Evolutionary conservation across 148 eudicot genomes (phyloP).

Genomic region (Spergularia marina): DNA sequence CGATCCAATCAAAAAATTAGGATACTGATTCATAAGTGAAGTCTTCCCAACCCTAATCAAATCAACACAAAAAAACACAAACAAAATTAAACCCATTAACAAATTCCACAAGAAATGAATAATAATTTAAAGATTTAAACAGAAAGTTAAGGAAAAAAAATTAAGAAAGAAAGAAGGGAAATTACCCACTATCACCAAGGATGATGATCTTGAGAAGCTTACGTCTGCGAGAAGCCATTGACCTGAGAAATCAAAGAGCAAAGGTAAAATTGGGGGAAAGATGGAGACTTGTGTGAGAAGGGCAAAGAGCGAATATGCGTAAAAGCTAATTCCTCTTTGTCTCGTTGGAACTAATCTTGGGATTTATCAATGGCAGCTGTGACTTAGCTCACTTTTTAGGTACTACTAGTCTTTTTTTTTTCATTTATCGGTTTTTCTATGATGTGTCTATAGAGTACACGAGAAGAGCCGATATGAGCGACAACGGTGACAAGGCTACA

Average conservation of each 20-base stretch:
- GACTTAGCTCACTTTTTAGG: neutral
- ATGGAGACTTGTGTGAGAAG: neutral
- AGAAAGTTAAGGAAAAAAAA: neutral
- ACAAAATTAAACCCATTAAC: constrained; percentile 12
- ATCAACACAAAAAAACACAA: constrained; percentile 24
- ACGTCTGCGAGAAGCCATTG: constrained; percentile 67
- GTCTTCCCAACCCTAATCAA: constrained; percentile 67
- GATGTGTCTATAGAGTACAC: too few species aligned
- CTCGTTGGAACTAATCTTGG: neutral
- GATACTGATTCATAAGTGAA: constrained; percentile 79
- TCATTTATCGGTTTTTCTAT: too few species aligned
- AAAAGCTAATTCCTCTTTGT: constrained; percentile 7
- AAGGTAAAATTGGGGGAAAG: neutral
- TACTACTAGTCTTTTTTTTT: too few species aligned
- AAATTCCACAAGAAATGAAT: constrained; percentile 5
- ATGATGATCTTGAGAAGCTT: constrained; percentile 73
- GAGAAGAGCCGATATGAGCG: too few species aligned
- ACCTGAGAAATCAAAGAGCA: constrained; percentile 1
- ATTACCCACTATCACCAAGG: constrained; percentile 67
- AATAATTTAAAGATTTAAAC: neutral
- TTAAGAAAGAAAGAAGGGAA: neutral
- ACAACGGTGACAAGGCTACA: too few species aligned
- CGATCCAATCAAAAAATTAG: constrained; percentile 14
- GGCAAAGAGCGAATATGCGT: constrained; percentile 17
- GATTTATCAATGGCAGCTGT: constrained; percentile 23